Conservation (phyloP, 2,329 filamentous ascomycete species). For the Alternaria brassicae region DNA sequence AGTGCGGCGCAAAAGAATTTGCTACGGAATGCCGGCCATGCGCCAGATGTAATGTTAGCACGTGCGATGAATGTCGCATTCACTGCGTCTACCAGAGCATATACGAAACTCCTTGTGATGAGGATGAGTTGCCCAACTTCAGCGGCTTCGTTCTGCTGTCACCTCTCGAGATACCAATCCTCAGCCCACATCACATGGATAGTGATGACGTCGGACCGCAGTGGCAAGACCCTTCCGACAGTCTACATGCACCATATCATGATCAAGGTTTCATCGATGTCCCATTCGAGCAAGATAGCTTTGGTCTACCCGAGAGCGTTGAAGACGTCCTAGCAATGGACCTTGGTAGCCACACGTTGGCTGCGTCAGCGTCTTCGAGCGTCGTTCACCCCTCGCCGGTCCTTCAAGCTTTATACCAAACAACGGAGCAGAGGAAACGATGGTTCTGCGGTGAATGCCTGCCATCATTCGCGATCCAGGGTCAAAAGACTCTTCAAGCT, state of each 20-base stretch:
- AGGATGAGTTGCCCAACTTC: constrained; percentile 40
- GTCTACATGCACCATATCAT: constrained; percentile 29
- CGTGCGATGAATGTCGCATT: constrained; percentile 46
- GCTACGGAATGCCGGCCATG: constrained; percentile 35
- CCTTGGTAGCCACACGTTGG: constrained; percentile 29
- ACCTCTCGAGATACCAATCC: constrained; percentile 35
- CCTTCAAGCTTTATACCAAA: constrained; percentile 32
- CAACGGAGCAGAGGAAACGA: constrained; percentile 31
- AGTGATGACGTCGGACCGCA: not conserved
- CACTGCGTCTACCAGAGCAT: constrained; percentile 46
- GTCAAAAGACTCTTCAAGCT: not conserved
- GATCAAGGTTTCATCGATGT: constrained; percentile 44
- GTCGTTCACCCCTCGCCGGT: constrained; percentile 36
- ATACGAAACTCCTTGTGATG: constrained; percentile 31
- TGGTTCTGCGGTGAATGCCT: constrained; percentile 14
- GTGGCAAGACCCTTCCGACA: constrained; percentile 20
- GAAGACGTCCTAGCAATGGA: constrained; percentile 36
- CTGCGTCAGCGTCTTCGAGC: constrained; percentile 27
- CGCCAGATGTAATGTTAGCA: constrained; percentile 35
- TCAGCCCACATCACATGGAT: constrained; percentile 37
- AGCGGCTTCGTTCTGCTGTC: constrained; percentile 42
- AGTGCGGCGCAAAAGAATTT: constrained; percentile 26
- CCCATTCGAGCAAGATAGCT: constrained; percentile 28
- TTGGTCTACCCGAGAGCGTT: constrained; percentile 33
- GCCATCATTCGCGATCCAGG: not conserved